phyloP scores from a whole-genome alignment of 1,284 basidiomycete genomes.

The Afroboletus lepidellus region DNA sequence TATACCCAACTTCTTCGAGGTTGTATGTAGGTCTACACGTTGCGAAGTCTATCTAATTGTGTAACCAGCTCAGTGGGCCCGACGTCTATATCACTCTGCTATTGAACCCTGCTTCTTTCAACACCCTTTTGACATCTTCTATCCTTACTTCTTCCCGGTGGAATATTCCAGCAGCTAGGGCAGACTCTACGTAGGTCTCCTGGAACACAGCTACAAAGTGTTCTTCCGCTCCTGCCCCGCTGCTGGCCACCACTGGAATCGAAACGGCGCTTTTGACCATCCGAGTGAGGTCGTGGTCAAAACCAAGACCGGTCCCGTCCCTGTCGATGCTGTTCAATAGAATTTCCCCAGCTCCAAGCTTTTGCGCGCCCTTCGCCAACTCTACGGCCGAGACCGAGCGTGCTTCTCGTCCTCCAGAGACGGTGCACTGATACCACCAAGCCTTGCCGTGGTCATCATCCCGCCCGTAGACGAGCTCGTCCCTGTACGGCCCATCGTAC shows the following conservation, averaged over 20 bases:
- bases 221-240: conserved; percentile 80
- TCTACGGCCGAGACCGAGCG: conserved; percentile 93
- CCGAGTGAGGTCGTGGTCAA: conserved; percentile 83
- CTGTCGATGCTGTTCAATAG: conserved; percentile 96
- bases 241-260: conserved; percentile 94
- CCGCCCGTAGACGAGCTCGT: conserved; percentile 64
- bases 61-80: conserved; percentile 15
- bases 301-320: conserved; percentile 92
- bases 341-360: conserved; percentile 93
- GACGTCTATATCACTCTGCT: conserved; percentile 37
- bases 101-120: conserved; percentile 53
- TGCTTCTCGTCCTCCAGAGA: conserved; percentile 87
- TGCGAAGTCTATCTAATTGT: conserved; percentile 32
- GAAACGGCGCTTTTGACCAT: conserved; percentile 76
- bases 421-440: conserved; percentile 99
- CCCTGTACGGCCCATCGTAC: conserved; percentile 68
- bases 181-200: conserved; percentile 84
- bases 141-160: conserved; percentile 86
- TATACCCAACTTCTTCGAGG: conserved; percentile 31
- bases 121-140: conserved; percentile 63
- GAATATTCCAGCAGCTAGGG: conserved; percentile 96
- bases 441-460: conserved; percentile 60
- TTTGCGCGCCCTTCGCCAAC: conserved; percentile 86
- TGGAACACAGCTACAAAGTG: conserved; percentile 90
- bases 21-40: conserved; percentile 35